Conservation (phyloP, 78 protist genomes). For the Chrysochromulina parva region DNA sequence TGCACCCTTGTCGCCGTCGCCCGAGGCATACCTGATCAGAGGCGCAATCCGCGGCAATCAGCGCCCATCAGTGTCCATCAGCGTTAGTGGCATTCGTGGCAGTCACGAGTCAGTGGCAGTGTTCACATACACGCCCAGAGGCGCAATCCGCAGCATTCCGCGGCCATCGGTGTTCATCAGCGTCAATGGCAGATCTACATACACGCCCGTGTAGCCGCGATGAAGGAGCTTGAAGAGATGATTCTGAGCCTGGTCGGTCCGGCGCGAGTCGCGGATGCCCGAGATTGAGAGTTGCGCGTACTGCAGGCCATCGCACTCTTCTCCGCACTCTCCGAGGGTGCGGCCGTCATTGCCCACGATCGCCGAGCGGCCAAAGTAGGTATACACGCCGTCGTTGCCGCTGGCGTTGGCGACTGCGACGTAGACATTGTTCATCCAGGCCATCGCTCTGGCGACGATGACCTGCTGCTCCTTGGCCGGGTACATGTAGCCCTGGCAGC, state of each 20-base stretch:
- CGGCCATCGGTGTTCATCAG: background rate
- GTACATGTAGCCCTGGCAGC: slow-evolving; percentile 41
- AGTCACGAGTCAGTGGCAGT: too few relatives aligned
- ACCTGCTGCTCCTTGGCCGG: slow-evolving; percentile 38
- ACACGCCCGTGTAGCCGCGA: slow-evolving; percentile 44
- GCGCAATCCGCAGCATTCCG: background rate
- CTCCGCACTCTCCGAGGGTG: slow-evolving; percentile 41
- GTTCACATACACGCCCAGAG: background rate
- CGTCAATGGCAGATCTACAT: background rate
- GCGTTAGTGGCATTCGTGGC: too few relatives aligned
- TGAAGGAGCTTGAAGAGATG: slow-evolving; percentile 46
- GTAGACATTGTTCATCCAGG: slow-evolving; percentile 37
- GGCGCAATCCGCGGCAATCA: too few relatives aligned
- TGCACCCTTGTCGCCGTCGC: background rate
- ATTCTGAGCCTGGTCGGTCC: slow-evolving; percentile 23
- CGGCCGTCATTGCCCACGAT: slow-evolving; percentile 21
- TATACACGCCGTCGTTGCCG: slow-evolving; percentile 29
- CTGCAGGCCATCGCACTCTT: background rate
- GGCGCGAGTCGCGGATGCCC: slow-evolving; percentile 24
- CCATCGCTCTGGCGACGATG: slow-evolving; percentile 8
- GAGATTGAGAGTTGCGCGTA: slow-evolving; percentile 16
- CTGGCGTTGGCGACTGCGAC: slow-evolving; percentile 28
- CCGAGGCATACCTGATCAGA: background rate
- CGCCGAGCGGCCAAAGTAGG: background rate
- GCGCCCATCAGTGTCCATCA: too few relatives aligned